Conservation (phyloP, 805 yeast species). For the Candida taoyuanica region DNA sequence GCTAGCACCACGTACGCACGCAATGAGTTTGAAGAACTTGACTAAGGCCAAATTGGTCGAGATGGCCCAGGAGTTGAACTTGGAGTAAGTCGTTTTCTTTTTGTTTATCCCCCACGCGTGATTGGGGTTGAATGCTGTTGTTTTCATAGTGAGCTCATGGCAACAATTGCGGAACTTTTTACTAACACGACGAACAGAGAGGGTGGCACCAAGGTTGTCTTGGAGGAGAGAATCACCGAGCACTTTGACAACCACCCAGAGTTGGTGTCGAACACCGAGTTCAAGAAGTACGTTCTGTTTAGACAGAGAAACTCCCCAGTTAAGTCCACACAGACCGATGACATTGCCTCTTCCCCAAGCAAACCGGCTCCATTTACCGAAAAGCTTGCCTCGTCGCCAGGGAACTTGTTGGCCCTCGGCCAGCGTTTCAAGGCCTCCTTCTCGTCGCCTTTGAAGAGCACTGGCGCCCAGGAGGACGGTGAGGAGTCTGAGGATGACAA, state of each 20-base stretch:
- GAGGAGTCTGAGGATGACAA: conserved; percentile 11
- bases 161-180: background rate
- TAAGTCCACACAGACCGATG: conserved; percentile 16
- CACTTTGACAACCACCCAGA: conserved; percentile 31
- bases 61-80: conserved; percentile 32
- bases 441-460: conserved; percentile 23
- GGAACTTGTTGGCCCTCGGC: conserved; percentile 17
- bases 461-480: conserved; percentile 12
- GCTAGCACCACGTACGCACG: background rate
- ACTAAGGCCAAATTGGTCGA: conserved; percentile 34
- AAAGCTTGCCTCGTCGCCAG: conserved; percentile 20
- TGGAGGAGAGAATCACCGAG: conserved; percentile 27
- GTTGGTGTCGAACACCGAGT: conserved; percentile 23
- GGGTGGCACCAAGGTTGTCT: conserved; percentile 28
- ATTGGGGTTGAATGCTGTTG: background rate
- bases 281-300: conserved; percentile 23
- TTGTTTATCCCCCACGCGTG: no score
- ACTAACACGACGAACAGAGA: conserved; percentile 18
- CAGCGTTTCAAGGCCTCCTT: conserved; percentile 21
- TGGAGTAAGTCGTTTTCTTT: conserved; percentile 33
- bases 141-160: background rate
- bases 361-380: conserved; percentile 12
- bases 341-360: conserved; percentile 11
- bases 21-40: conserved; percentile 32
- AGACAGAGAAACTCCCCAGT: conserved; percentile 28